Evolutionary conservation across 2,329 filamentous ascomycete species (phyloP).

Genomic region (Canariomyces notabilis): DNA sequence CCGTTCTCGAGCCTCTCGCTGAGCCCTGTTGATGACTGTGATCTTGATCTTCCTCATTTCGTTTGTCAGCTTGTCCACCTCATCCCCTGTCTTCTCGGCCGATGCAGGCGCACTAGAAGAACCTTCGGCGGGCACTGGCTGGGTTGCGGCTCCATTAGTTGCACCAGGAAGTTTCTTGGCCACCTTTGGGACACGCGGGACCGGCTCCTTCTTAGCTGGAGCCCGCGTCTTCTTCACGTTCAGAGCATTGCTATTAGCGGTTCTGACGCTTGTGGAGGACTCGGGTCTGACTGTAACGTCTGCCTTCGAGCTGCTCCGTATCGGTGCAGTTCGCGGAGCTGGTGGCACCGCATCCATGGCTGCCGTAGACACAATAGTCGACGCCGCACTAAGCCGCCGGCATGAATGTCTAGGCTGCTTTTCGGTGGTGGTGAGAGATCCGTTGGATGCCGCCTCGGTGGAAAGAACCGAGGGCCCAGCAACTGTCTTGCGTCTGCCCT

Average conservation of each 20-base stretch:
- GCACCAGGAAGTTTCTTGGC: conserved; percentile 34
- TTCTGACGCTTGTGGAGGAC: conserved; percentile 39
- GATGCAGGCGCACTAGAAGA: conserved; percentile 6
- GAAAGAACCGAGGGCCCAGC: conserved; percentile 46
- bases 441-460: conserved; percentile 33
- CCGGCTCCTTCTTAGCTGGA: conserved; percentile 40
- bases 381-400: conserved; percentile 48
- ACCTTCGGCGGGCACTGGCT: conserved; percentile 7
- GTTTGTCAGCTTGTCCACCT: conserved; percentile 51
- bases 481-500: conserved; percentile 58
- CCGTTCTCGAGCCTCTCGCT: conserved; percentile 48
- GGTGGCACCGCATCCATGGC: conserved; percentile 21
- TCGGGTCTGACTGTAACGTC: conserved; percentile 39
- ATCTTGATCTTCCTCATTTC: conserved; percentile 61
- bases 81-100: conserved; percentile 29
- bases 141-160: conserved; percentile 14
- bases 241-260: conserved; percentile 35
- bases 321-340: conserved; percentile 12
- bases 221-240: conserved; percentile 57
- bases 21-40: conserved; percentile 54
- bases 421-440: conserved; percentile 25
- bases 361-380: conserved; percentile 32
- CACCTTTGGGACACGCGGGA: conserved; percentile 28
- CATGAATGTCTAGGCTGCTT: conserved; percentile 31
- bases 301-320: conserved; percentile 29